Conservation (phyloP, 768 basidiomycete species). For the Tricholoma hemisulphureum region DNA sequence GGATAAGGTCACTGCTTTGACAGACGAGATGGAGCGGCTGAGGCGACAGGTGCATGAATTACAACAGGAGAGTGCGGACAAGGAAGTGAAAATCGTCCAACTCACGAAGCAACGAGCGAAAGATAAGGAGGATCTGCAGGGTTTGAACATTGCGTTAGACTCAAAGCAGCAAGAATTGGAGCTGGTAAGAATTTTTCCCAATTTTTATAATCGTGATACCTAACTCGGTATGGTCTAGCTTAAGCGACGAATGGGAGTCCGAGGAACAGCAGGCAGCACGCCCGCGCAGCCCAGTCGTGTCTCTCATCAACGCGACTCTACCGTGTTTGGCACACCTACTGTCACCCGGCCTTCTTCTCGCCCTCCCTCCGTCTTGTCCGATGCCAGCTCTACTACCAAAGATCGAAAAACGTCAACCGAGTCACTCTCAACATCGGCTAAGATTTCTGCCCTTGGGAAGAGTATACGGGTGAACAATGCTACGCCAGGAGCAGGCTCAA, state of each 20-base stretch:
- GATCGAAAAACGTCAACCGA: constrained; percentile 40
- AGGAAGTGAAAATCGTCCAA: constrained; percentile 77
- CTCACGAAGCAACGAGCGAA: constrained; percentile 63
- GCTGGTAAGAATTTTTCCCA: constrained; percentile 51
- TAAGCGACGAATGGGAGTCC: constrained; percentile 60
- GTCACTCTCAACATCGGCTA: constrained; percentile 27
- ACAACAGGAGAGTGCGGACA: constrained; percentile 79
- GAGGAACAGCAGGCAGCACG: constrained; percentile 54
- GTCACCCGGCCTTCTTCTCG: constrained; percentile 53
- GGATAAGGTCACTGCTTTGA: constrained; percentile 49
- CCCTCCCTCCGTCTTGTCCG: constrained; percentile 57
- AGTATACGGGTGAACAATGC: constrained; percentile 47
- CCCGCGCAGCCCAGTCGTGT: constrained; percentile 47
- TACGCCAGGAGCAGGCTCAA: constrained; percentile 23
- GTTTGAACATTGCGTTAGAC: constrained; percentile 90
- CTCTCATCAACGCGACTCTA: constrained; percentile 51
- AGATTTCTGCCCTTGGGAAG: constrained; percentile 45
- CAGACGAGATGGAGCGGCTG: constrained; percentile 59
- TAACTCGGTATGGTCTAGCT: constrained; percentile 38
- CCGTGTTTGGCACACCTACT: constrained; percentile 54
- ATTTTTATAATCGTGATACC: neutral
- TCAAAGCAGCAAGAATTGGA: constrained; percentile 95
- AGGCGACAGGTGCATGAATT: constrained; percentile 65
- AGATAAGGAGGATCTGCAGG: constrained; percentile 74
- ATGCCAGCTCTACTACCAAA: constrained; percentile 41